These are phyloP conservation scores for Periconia macrospinosa DNA, from an alignment of 2,329 filamentous ascomycete genomes.

Conservation along the genomic window DNA sequence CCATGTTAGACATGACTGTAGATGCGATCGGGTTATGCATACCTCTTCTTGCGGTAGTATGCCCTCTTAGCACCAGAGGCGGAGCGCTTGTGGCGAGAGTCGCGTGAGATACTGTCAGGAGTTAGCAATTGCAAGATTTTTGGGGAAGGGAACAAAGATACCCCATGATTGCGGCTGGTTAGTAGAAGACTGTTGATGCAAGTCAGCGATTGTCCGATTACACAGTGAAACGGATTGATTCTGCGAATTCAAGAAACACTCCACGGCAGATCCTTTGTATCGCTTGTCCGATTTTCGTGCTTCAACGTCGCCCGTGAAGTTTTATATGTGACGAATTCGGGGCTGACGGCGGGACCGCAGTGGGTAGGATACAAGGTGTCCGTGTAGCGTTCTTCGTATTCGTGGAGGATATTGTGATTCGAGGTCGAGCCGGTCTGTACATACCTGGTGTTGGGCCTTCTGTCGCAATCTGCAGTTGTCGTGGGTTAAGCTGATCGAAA, in stretches of 20 bases:
- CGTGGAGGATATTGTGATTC: not conserved
- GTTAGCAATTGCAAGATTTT: constrained; percentile 38
- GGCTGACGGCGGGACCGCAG: not conserved
- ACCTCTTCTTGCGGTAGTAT: constrained; percentile 63
- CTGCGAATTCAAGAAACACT: not conserved
- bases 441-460: constrained; percentile 41
- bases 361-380: not conserved
- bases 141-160: constrained; percentile 36
- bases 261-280: too few relatives aligned
- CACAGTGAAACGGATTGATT: not conserved
- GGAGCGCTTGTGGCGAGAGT: constrained; percentile 99
- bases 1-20: constrained; percentile 66
- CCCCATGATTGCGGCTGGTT: constrained; percentile 56
- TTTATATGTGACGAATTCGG: too few relatives aligned
- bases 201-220: not conserved
- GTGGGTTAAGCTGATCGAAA: constrained; percentile 32
- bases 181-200: constrained; percentile 42
- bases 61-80: constrained; percentile 90
- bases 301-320: too few relatives aligned
- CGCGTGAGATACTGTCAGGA: constrained; percentile 85
- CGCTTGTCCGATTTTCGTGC: too few relatives aligned
- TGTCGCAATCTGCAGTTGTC: constrained; percentile 39
- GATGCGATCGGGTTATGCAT: constrained; percentile 61
- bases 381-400: not conserved
- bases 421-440: constrained; percentile 5